A percentile compares a stretch with the other conserved stretches of the same genome.
Evolutionary conservation across 2,329 filamentous ascomycete genomes (phyloP).

Genomic region (Colletotrichum liriopes): DNA sequence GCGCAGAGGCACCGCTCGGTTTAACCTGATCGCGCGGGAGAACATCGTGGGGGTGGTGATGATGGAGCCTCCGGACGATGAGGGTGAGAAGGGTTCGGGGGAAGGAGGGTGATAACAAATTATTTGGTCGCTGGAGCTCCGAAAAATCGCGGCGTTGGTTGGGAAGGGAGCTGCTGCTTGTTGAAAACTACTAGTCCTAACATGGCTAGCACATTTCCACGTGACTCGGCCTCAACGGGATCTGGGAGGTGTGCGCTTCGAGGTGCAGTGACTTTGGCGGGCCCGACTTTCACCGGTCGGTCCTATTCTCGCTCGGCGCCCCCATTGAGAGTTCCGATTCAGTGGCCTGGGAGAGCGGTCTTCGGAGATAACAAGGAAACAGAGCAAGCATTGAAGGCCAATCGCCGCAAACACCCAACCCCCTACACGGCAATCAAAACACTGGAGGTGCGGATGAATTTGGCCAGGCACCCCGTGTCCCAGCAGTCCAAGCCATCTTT

Average conservation of each 20-base stretch:
- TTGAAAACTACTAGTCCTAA: constrained; percentile 55
- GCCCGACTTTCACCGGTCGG: constrained; percentile 37
- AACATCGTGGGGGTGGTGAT: constrained; percentile 70
- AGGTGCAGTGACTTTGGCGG: constrained; percentile 22
- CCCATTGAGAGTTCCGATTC: constrained; percentile 26
- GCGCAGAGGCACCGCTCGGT: constrained; percentile 74
- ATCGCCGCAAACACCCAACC: constrained; percentile 24
- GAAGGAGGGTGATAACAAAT: constrained; percentile 49
- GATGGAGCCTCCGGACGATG: constrained; percentile 52
- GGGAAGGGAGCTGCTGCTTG: constrained; percentile 53
- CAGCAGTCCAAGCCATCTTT: too few species aligned
- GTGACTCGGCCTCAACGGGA: constrained; percentile 47
- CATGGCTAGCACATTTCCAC: constrained; percentile 47
- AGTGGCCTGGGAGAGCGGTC: constrained; percentile 1
- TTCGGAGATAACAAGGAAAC: constrained; percentile 38
- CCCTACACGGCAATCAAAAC: not conserved
- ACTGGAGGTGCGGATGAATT: not conserved
- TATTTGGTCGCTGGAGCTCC: constrained; percentile 55
- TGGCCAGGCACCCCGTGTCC: not conserved
- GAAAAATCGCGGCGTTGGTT: constrained; percentile 61
- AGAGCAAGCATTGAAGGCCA: not conserved
- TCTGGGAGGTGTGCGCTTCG: constrained; percentile 34
- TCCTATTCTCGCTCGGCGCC: constrained; percentile 14
- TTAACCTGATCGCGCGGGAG: constrained; percentile 77
- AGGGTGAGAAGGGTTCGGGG: constrained; percentile 49